Percentiles rank a stretch among this genome's conserved stretches.
Conservation (phyloP, 257 asterid genomes). For the Cynanchum wilfordii region DNA sequence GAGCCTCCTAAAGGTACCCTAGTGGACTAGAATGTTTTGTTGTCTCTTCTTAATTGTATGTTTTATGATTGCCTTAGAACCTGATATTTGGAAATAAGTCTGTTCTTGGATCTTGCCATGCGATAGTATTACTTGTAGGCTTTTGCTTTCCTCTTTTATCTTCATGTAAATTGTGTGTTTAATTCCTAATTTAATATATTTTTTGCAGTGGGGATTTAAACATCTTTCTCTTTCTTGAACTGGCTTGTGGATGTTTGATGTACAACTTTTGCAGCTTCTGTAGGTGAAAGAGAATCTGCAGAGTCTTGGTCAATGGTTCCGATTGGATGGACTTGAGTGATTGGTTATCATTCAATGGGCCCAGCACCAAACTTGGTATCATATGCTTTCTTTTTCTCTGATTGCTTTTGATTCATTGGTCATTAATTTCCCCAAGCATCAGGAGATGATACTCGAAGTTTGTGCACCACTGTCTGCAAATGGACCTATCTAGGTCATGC, state of each 20-base stretch:
- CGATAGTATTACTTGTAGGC: background rate
- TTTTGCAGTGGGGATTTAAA: background rate
- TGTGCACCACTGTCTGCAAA: conserved; percentile 97
- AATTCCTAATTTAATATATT: background rate
- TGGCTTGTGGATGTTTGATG: conserved; percentile 13
- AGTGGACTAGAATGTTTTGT: background rate
- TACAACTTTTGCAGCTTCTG: conserved; percentile 57
- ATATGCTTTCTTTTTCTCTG: background rate
- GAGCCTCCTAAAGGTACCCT: conserved; percentile 95
- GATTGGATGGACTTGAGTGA: conserved; percentile 99
- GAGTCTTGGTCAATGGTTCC: conserved; percentile 89
- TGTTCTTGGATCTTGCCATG: background rate
- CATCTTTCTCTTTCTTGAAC: background rate
- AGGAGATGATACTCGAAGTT: conserved; percentile 97
- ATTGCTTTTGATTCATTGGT: conserved; percentile 8
- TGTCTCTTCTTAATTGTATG: background rate
- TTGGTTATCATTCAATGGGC: conserved; percentile 86
- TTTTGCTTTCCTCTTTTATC: background rate
- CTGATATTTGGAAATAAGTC: background rate
- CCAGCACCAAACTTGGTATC: background rate
- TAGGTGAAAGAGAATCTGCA: conserved; percentile 94
- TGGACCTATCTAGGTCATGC: conserved; percentile 99
- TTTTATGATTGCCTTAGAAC: background rate
- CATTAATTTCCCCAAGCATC: conserved; percentile 57
- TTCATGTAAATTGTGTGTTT: background rate